These are phyloP conservation scores for Scheffersomyces lignicola DNA, from an alignment of 1,139 yeast genomes.

Conservation along the genomic window DNA sequence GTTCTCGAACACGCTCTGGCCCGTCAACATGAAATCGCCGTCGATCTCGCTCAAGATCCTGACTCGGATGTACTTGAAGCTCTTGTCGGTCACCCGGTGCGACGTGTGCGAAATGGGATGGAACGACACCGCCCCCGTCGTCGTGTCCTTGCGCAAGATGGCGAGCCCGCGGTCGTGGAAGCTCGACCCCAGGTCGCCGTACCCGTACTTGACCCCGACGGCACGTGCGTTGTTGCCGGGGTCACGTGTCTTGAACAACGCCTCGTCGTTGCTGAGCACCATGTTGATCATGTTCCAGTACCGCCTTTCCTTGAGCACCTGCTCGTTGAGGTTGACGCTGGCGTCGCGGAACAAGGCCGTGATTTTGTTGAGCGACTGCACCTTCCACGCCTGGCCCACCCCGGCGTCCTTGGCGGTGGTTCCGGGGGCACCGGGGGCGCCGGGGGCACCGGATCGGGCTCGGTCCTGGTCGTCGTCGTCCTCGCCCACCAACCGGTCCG, in stretches of 20 bases:
- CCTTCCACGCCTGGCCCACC: conserved; percentile 85
- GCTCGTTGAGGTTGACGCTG: conserved; percentile 50
- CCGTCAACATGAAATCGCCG: conserved; percentile 51
- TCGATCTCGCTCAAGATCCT: conserved; percentile 55
- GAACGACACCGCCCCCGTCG: conserved; percentile 36
- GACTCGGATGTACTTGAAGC: conserved; percentile 48
- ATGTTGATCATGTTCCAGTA: conserved; percentile 70
- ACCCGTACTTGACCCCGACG: conserved; percentile 85
- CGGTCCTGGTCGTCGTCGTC: conserved; percentile 23
- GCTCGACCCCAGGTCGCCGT: conserved; percentile 84
- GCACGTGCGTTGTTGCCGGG: conserved; percentile 45
- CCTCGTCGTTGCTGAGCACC: conserved; percentile 61
- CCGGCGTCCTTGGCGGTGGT: conserved; percentile 12
- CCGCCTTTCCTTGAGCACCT: conserved; percentile 59
- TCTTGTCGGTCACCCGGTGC: conserved; percentile 26
- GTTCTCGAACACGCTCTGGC: conserved; percentile 40
- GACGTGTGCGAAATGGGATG: conserved; percentile 25
- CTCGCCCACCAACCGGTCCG: conserved; percentile 49
- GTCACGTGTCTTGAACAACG: conserved; percentile 67
- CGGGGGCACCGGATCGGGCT: too few species aligned
- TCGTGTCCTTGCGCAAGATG: conserved; percentile 44
- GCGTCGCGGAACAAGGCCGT: conserved; percentile 53
- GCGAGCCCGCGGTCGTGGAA: conserved; percentile 78
- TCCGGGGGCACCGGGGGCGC: conserved; percentile 14
- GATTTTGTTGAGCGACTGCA: conserved; percentile 63